These are phyloP conservation scores for Candida sanyaensis DNA, from an alignment of 1,139 yeast genomes.

Conservation along the genomic window DNA sequence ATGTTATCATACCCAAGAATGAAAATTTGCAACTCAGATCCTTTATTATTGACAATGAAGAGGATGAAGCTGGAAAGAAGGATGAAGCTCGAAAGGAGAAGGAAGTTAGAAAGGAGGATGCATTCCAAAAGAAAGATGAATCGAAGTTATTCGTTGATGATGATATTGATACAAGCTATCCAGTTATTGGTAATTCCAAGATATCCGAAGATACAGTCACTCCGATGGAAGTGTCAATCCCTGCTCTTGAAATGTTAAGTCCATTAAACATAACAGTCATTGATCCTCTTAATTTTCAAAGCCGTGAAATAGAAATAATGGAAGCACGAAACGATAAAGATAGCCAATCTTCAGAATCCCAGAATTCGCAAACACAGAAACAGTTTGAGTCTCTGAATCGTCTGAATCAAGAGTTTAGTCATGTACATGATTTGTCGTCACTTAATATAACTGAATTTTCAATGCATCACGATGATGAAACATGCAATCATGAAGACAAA, in stretches of 20 bases:
- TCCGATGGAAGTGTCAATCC: not conserved
- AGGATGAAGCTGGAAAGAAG: not conserved
- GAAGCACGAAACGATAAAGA: not conserved
- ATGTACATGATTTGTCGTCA: not conserved
- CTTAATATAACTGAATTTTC: not conserved
- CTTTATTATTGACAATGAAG: not conserved
- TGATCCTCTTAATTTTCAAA: not conserved
- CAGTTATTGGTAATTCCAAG: not conserved
- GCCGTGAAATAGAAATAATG: not conserved
- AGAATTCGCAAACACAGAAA: not conserved
- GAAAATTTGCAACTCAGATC: not conserved
- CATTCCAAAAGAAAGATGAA: not conserved
- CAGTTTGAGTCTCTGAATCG: not conserved
- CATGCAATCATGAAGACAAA: conserved; percentile 5
- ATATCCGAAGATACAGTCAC: not conserved
- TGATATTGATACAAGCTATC: conserved; percentile 10
- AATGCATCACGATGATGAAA: not conserved
- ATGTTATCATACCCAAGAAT: conserved; percentile 38
- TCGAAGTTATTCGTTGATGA: conserved; percentile 6
- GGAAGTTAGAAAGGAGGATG: not conserved
- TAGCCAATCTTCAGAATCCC: not conserved
- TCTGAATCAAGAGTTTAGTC: not conserved
- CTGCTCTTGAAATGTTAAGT: not conserved
- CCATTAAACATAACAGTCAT: not conserved
- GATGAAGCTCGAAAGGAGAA: not conserved